Base-by-base conservation (phyloP, 345 rosid species). In the Eutrema heterophyllum region DNA sequence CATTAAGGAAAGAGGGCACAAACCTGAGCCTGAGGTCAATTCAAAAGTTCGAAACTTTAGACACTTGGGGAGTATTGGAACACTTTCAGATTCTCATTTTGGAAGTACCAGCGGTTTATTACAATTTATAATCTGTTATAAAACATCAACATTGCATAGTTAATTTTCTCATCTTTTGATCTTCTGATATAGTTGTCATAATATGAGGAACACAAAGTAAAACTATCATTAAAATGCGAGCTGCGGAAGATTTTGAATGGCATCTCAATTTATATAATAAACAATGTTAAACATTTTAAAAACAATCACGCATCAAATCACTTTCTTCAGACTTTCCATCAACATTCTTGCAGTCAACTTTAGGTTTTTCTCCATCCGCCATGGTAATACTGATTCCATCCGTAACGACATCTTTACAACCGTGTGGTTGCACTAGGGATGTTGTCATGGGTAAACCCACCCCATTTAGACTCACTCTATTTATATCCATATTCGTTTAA, bases 331-430 rank as follows among this genome's bases (percentile, higher is more conserved):
- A 75, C 5, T 7, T 7, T 24, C 79, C 79, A n/a, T 67, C 73
- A 44, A 75, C 79, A 44, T 27, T 5, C 26, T 76, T 30, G 3
- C 75, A 76, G 16, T 27, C 9, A 18, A 63, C 50, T 21, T 18
- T 54, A 54, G 70, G 64, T 54, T 36, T 46, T 9, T 21, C 29
- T 63, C 79, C 79, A 61, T 63, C 4, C 4, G 41, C 67, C 71
- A 24, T 18, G 1, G 63, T 48, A 18, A 71, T 77, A 71, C 71
- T 13, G 51, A 77, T 70, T 49, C 16, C 55, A 55, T 71, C 66
- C 53, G 71, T 29, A 10, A 50, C 16, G 5, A 77, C 26, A 33
- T 48, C 76, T 46, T 30, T 57, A 15, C 80, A 77, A 15, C 7
- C 7, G 52, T 32, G 52, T 64, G 5, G 15, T 21, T 48, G n/a